Percentiles rank a stretch among this genome's conserved stretches.
phyloP scores from a whole-genome alignment of 1,139 yeast genomes.

The Suzukiozyma palmioleophila region DNA sequence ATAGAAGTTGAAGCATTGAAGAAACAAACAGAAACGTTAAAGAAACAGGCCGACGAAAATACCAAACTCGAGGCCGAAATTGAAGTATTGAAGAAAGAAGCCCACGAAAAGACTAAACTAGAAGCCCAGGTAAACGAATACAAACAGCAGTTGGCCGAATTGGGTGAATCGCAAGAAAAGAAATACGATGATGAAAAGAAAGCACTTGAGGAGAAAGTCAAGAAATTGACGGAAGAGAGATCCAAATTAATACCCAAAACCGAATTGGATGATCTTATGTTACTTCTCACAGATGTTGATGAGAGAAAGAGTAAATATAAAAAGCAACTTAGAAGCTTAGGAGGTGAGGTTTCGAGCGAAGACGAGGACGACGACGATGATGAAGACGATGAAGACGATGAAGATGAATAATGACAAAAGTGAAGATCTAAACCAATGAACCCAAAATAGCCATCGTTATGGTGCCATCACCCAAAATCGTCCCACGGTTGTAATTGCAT shows the following conservation, averaged over 20 bases:
- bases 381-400: slow-evolving; percentile 25
- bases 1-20: neutral
- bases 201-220: slow-evolving; percentile 10
- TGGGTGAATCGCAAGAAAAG: neutral
- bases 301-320: slow-evolving; percentile 63
- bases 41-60: slow-evolving; percentile 2
- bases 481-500: too few species aligned
- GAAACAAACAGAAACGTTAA: neutral
- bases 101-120: neutral
- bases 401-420: slow-evolving; percentile 13
- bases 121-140: neutral
- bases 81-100: neutral
- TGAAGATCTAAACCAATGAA: slow-evolving; percentile 4
- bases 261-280: slow-evolving; percentile 74
- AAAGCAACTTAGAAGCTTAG: slow-evolving; percentile 43
- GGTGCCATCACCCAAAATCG: neutral
- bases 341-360: slow-evolving; percentile 45
- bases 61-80: neutral
- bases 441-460: neutral
- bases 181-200: slow-evolving; percentile 7
- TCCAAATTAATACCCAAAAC: slow-evolving; percentile 43
- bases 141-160: neutral
- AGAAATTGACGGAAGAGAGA: slow-evolving; percentile 12
- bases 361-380: slow-evolving; percentile 39
- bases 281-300: slow-evolving; percentile 69